phyloP scores from a whole-genome alignment of 495 filamentous ascomycete genomes.

The Penicillium herquei region DNA sequence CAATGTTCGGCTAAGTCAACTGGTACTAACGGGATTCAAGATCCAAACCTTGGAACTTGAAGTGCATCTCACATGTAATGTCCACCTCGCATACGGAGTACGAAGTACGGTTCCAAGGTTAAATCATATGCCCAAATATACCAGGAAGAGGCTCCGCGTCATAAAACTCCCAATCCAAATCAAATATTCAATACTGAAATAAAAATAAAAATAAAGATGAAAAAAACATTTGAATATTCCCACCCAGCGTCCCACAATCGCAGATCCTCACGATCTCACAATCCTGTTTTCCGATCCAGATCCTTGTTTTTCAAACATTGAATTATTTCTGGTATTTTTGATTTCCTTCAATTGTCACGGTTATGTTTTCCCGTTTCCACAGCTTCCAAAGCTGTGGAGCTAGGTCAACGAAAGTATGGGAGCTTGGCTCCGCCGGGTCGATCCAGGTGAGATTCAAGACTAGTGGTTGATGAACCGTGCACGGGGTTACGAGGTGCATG shows the following conservation, averaged over 20 bases:
- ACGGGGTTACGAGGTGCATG: conserved; percentile 4
- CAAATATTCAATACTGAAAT: too few species aligned
- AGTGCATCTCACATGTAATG: too few species aligned
- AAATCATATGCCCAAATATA: too few species aligned
- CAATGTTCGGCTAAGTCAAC: too few species aligned
- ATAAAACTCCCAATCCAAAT: not conserved
- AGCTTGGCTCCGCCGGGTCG: conserved; percentile 11
- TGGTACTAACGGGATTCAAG: too few species aligned
- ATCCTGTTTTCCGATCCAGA: conserved; percentile 19
- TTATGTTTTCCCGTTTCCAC: not conserved
- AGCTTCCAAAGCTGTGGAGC: not conserved
- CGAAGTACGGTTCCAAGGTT: too few species aligned
- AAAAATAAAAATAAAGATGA: not conserved
- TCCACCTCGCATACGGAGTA: too few species aligned
- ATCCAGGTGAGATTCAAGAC: conserved; percentile 1
- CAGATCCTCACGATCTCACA: conserved; percentile 13
- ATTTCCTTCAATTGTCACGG: not conserved
- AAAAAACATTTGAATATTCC: too few species aligned
- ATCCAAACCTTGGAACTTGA: too few species aligned
- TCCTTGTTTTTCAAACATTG: conserved; percentile 14
- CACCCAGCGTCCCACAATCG: not conserved
- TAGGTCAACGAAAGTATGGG: conserved; percentile 6
- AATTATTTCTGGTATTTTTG: not conserved
- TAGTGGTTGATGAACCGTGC: conserved; percentile 4
- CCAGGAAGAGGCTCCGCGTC: not conserved